Base-by-base conservation (phyloP, 2,329 filamentous ascomycete genomes). In the Thielaviopsis punctulata region DNA sequence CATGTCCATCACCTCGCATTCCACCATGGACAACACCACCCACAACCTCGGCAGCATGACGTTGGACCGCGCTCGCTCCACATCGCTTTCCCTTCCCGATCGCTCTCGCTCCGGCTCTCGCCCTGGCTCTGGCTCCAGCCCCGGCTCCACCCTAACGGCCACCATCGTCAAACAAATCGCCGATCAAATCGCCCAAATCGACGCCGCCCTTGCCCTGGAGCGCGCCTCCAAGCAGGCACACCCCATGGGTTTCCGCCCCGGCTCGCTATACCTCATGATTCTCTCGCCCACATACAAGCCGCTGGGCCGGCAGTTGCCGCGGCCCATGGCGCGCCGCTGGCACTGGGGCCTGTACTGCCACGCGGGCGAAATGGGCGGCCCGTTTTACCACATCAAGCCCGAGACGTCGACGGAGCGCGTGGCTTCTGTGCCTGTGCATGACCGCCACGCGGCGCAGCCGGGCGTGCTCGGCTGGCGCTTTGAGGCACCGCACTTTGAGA, bases 271-370 rank as follows among this genome's bases (percentile, higher is more conserved):
- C 25, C 22, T 55, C 6, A 22, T 55, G 7, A 47, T 55, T 6
- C 25, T 43, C 10, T 55, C 53, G n/a, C 53, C 53, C 19, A 55
- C 53, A n/a, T 55, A 55, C 41, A 43, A 47, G 23, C 53, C 53
- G 1, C 49, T 55, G 6, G 46, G 47, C n/a, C 22, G 27, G 9
- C 53, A 55, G 22, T 1, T 39, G 9, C 53, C 53, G 10, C 30
- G 49, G 12, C 53, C 53, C 21, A 55, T 55, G 53, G 49, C 53
- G 21, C 48, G 49, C 13, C 53, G 49, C 4, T 55, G 53, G 53
- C 49, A 52, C 46, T 55, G 53, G 53, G 45, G 49, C 13, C 18
- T 55, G 21, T 55, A 55, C 30, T 50, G 49, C 27, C 49, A 52
- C 18, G 24, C 41, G 2, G 33, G 25, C 15, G 24, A 49, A n/a